Conservation (phyloP, 352 stramenopile genomes). For the Aphanomyces stellatus region DNA sequence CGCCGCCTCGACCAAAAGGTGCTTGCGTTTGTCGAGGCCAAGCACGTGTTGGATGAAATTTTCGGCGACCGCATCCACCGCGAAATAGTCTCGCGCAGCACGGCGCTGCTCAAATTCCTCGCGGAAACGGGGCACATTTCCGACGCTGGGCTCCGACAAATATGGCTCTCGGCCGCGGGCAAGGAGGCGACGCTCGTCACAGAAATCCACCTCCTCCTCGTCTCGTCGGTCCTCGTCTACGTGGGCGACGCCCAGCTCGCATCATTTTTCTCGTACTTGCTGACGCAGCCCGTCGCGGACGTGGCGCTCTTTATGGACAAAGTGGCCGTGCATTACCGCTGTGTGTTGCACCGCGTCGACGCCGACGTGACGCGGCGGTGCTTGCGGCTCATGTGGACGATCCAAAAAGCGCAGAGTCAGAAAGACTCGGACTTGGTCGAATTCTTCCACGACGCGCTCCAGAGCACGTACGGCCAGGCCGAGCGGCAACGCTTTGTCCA, state of each 20-base stretch:
- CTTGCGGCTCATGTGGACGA: conserved; percentile 71
- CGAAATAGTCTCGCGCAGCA: conserved; percentile 77
- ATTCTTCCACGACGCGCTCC: conserved; percentile 12
- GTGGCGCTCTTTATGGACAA: conserved; percentile 69
- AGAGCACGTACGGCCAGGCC: not conserved
- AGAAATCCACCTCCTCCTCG: conserved; percentile 76
- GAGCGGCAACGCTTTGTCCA: not conserved
- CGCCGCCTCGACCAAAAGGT: conserved; percentile 65
- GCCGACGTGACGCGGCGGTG: conserved; percentile 52
- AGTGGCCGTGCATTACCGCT: conserved; percentile 48
- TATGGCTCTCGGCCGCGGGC: conserved; percentile 72
- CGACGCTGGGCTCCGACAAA: conserved; percentile 50
- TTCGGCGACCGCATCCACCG: conserved; percentile 85
- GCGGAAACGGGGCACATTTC: conserved; percentile 64
- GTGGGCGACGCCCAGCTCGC: conserved; percentile 60
- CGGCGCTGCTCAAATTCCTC: conserved; percentile 75
- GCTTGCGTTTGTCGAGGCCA: conserved; percentile 57
- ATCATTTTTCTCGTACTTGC: conserved; percentile 62
- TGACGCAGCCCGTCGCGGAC: conserved; percentile 20
- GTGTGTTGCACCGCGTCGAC: conserved; percentile 63
- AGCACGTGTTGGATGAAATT: conserved; percentile 75
- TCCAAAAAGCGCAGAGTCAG: conserved; percentile 37
- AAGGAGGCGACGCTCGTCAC: conserved; percentile 78
- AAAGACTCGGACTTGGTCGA: conserved; percentile 55
- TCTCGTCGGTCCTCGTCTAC: conserved; percentile 56